These are phyloP conservation scores for Trichoderma oligosporum DNA, from an alignment of 2,329 filamentous ascomycete species.

Conservation along the genomic window DNA sequence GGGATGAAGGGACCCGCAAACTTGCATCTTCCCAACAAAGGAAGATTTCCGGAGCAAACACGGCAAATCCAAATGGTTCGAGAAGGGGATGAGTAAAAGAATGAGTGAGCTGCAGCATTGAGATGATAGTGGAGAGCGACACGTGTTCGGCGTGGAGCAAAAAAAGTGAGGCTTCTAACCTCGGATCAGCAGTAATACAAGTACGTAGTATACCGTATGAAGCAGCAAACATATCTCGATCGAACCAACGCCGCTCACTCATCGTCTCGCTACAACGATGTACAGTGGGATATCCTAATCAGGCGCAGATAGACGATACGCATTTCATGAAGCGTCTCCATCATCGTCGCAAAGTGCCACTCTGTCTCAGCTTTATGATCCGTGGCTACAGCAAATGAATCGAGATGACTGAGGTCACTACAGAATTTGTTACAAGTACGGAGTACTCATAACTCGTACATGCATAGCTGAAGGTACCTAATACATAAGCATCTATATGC, in stretches of 20 bases:
- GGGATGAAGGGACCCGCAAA: conserved; percentile 10
- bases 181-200: neutral
- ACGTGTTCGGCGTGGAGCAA: conserved; percentile 4
- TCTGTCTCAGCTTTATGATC: conserved; percentile 10
- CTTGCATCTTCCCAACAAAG: neutral
- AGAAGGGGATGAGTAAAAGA: conserved; percentile 3
- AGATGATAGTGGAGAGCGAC: conserved; percentile 5
- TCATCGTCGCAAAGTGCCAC: conserved; percentile 9
- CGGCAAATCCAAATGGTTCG: neutral
- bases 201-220: too few species aligned
- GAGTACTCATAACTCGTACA: neutral
- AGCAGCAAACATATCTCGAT: too few species aligned
- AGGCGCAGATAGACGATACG: neutral
- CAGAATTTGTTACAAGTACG: neutral
- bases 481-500: too few species aligned
- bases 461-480: too few species aligned
- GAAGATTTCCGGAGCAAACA: neutral
- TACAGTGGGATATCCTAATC: conserved; percentile 6
- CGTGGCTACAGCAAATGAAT: conserved; percentile 3
- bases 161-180: neutral
- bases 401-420: neutral
- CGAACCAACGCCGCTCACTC: neutral
- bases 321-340: neutral
- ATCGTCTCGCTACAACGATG: conserved; percentile 3
- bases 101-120: neutral